Evolutionary conservation across 768 basidiomycete species (phyloP).

Genomic region (Lenzites betulinus): DNA sequence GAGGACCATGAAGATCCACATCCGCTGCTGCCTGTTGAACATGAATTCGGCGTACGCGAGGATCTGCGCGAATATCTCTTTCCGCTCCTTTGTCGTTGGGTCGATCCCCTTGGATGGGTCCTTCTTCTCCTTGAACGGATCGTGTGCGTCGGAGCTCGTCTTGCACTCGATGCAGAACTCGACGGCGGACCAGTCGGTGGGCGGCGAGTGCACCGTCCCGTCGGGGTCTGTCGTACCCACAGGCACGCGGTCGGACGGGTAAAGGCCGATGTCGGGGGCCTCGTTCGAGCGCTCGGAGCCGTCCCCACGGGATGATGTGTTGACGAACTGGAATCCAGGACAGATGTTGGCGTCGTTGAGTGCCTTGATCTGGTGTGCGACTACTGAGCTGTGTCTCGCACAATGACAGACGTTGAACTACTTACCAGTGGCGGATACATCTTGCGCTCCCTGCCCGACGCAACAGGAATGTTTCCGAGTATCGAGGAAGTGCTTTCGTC

Average conservation of each 20-base stretch:
- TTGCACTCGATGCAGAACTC: slow-evolving; percentile 11
- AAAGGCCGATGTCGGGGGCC: slow-evolving; percentile 2
- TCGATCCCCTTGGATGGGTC: no score
- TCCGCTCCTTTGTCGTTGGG: background rate
- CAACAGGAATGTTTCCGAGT: background rate
- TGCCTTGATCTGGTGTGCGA: background rate
- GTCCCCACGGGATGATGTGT: background rate
- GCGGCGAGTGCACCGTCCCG: background rate
- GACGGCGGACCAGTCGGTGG: slow-evolving; percentile 25
- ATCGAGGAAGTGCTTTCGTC: background rate
- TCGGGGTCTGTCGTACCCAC: no score
- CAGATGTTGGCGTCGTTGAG: background rate
- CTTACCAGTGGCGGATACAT: slow-evolving; percentile 5
- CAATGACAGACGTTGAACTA: background rate
- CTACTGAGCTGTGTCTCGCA: background rate
- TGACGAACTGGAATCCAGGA: background rate
- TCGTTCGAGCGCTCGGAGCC: background rate
- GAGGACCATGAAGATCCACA: slow-evolving; percentile 1
- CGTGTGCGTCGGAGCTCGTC: background rate
- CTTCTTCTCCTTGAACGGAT: slow-evolving; percentile 3
- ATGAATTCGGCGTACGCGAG: slow-evolving; percentile 4
- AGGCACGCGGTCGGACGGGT: background rate
- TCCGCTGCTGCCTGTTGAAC: slow-evolving; percentile 1
- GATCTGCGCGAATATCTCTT: background rate
- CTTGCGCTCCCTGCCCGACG: background rate